A percentile compares a stretch with the other conserved stretches of the same genome.
These are phyloP conservation scores for Euphorbia schlechtendalii DNA, from an alignment of 441 rosid species.

Conservation along the genomic window DNA sequence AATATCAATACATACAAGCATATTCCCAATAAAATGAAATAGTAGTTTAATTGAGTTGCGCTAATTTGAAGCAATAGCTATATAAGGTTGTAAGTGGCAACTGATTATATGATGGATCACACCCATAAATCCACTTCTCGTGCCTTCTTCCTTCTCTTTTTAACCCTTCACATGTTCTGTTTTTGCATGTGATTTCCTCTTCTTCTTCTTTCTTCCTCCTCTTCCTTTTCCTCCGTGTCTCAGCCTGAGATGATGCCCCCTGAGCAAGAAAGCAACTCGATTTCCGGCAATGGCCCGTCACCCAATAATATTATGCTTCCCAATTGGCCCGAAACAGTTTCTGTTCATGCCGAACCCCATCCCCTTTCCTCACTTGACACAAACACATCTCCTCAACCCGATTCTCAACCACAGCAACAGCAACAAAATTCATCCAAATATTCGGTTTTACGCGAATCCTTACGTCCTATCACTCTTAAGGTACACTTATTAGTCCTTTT, in stretches of 20 bases:
- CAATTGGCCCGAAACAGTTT: slow-evolving; percentile 31
- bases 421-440: slow-evolving; percentile 25
- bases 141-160: slow-evolving; percentile 26
- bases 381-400: slow-evolving; percentile 30
- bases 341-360: slow-evolving; percentile 45
- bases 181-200: slow-evolving; percentile 18
- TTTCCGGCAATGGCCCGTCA: neutral
- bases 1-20: neutral
- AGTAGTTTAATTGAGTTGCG: neutral
- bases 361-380: slow-evolving; percentile 28
- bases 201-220: neutral
- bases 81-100: slow-evolving; percentile 3
- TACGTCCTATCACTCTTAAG: slow-evolving; percentile 60
- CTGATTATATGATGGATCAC: slow-evolving; percentile 22
- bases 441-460: slow-evolving; percentile 43
- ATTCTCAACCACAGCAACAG: slow-evolving; percentile 11
- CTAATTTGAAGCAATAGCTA: neutral
- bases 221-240: neutral
- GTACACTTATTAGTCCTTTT: slow-evolving; percentile 19
- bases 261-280: slow-evolving; percentile 34
- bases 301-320: slow-evolving; percentile 18
- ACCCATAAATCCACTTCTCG: slow-evolving; percentile 29
- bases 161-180: slow-evolving; percentile 18
- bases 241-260: slow-evolving; percentile 46
- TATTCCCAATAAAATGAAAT: neutral